These are phyloP conservation scores for Omphalotus guepiniiformis DNA, from an alignment of 768 basidiomycete genomes.

Conservation along the genomic window DNA sequence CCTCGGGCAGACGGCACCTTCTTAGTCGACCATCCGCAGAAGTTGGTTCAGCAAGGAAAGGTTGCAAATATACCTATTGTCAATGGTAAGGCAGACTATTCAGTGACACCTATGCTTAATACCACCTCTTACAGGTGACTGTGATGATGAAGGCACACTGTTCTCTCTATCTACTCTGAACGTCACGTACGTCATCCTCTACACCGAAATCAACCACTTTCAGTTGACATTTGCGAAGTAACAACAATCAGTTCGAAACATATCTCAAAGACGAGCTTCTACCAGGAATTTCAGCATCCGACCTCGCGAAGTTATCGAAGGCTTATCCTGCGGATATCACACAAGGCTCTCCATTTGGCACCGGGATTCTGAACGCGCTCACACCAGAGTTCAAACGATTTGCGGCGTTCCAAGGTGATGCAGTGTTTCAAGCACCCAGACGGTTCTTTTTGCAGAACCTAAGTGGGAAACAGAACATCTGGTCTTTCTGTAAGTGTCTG, in stretches of 20 bases:
- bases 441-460: slow-evolving; percentile 28
- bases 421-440: slow-evolving; percentile 31
- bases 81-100: slow-evolving; percentile 25
- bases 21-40: slow-evolving; percentile 38
- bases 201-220: not conserved
- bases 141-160: slow-evolving; percentile 58
- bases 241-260: slow-evolving; percentile 12
- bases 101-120: not conserved
- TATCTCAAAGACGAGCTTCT: slow-evolving; percentile 17
- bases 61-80: slow-evolving; percentile 48
- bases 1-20: slow-evolving; percentile 51
- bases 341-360: slow-evolving; percentile 35
- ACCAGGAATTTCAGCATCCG: slow-evolving; percentile 3
- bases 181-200: slow-evolving; percentile 36
- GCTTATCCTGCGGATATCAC: slow-evolving; percentile 21
- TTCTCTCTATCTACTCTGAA: slow-evolving; percentile 45
- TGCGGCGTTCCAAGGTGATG: slow-evolving; percentile 33
- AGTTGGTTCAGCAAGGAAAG: slow-evolving; percentile 36
- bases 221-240: slow-evolving; percentile 12
- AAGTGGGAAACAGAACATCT: slow-evolving; percentile 30
- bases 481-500: slow-evolving; percentile 33
- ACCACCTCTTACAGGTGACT: slow-evolving; percentile 34
- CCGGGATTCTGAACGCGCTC: slow-evolving; percentile 24
- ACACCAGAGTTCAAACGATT: slow-evolving; percentile 33
- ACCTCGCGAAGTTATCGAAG: slow-evolving; percentile 10